Conservation (phyloP, 2,329 filamentous ascomycete species). For the Madurella fahalii region DNA sequence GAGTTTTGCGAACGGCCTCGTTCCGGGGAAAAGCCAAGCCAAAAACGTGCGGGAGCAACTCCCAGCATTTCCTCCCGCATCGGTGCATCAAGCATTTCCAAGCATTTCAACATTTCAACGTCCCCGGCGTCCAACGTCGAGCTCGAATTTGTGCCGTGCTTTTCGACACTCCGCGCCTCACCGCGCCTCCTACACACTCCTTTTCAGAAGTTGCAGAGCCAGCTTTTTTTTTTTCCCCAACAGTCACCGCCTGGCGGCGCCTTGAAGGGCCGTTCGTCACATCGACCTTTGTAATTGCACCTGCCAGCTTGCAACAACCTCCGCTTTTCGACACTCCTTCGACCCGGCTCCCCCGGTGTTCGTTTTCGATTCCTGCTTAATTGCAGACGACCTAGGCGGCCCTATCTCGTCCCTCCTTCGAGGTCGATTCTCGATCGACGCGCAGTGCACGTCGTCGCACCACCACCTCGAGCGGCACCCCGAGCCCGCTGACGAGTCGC, state of each 20-base stretch:
- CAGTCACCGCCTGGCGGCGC: slow-evolving; percentile 10
- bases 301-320: slow-evolving; percentile 13
- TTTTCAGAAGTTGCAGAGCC: slow-evolving; percentile 15
- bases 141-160: slow-evolving; percentile 2
- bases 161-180: slow-evolving; percentile 7
- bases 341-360: slow-evolving; percentile 5
- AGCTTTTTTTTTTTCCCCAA: slow-evolving; percentile 10
- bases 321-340: slow-evolving; percentile 15
- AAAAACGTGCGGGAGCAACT: slow-evolving; percentile 8
- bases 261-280: slow-evolving; percentile 7
- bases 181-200: slow-evolving; percentile 12
- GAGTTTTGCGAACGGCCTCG: slow-evolving; percentile 3
- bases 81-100: slow-evolving; percentile 2
- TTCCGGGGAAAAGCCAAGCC: slow-evolving; percentile 12
- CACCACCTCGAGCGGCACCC: background rate
- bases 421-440: slow-evolving; percentile 19
- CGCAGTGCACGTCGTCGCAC: slow-evolving; percentile 21
- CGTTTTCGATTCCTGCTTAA: slow-evolving; percentile 20
- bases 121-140: background rate
- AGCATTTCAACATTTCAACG: slow-evolving; percentile 7
- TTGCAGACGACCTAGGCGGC: slow-evolving; percentile 11
- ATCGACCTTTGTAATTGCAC: slow-evolving; percentile 22
- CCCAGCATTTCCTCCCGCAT: slow-evolving; percentile 10
- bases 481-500: background rate
- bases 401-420: slow-evolving; percentile 1